phyloP scores from a whole-genome alignment of 192 early-diverging fungal genomes.

The Backusella tarrabulga region DNA sequence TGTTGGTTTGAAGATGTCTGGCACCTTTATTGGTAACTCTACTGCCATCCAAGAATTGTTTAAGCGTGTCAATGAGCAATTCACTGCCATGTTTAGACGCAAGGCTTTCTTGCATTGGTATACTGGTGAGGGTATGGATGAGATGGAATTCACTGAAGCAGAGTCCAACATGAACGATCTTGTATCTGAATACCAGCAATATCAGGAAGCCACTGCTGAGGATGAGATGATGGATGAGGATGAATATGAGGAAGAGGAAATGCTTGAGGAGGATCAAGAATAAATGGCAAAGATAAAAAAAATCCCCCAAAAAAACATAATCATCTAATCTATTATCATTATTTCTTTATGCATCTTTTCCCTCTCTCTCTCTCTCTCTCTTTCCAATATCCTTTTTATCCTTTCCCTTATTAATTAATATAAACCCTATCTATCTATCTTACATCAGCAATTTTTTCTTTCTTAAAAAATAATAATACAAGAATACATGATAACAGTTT shows the following conservation, averaged over 20 bases:
- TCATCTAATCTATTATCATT: background rate
- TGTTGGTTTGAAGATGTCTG: conserved; percentile 86
- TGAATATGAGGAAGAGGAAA: conserved; percentile 9
- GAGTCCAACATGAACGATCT: conserved; percentile 42
- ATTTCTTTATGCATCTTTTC: background rate
- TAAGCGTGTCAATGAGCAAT: conserved; percentile 89
- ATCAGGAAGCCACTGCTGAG: conserved; percentile 33
- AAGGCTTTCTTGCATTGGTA: conserved; percentile 98
- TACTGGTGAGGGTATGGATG: conserved; percentile 94
- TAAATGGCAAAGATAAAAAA: background rate
- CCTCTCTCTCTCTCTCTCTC: background rate
- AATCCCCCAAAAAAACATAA: background rate
- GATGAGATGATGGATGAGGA: conserved; percentile 24
- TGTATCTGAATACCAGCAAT: conserved; percentile 40
- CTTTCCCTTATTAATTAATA: background rate
- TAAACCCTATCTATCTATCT: background rate
- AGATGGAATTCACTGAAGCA: conserved; percentile 93
- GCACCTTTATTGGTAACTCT: conserved; percentile 91
- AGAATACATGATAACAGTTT: background rate
- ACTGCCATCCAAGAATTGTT: conserved; percentile 93
- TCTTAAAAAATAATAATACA: background rate
- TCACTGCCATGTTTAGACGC: conserved; percentile 87
- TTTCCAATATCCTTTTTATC: background rate
- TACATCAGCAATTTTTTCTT: background rate
- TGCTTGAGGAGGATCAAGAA: background rate